Base-by-base conservation (phyloP, 2,329 filamentous ascomycete species). In the Ophiostoma quercus region DNA sequence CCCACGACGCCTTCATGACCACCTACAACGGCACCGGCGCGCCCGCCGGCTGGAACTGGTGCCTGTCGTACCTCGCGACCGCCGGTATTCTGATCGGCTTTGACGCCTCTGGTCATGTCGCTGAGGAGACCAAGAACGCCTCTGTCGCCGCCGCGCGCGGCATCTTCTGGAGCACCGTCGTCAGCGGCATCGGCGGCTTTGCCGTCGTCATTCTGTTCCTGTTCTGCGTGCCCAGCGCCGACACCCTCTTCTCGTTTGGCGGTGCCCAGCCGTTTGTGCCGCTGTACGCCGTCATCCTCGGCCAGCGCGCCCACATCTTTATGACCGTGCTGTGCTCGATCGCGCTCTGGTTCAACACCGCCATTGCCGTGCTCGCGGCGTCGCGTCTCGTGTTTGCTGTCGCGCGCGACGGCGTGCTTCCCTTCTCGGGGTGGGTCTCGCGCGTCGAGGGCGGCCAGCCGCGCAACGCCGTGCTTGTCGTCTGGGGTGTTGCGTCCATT, bases 121-220 rank as follows among this genome's bases (percentile, higher is more conserved):
- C 71, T n/a, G 71, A 72, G 32, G 71, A 72, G 62, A 72, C 71
- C 57, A 72, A 71, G 66, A 72, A 72, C 34, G 71, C 71, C 2
- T 43, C 69, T 22, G 34, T 71, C 14, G 41, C 69, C 1, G 71
- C 71, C 2, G 71, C 71, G 1, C 71, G 69, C 29, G 71, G 71
- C 22, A 72, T 72, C 62, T 72, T 72, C n/a, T 72, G 71, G 71
- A 71, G 69, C 39, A 72, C 71, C 1, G 69, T 72, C 1, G 69
- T 43, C 60, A 69, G 67, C 22, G 71, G 71, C 39, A 63, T 72
- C 25, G 71, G 71, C 34, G 71, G 71, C 41, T 72, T 72, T 7
- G 12, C 25, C 2, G 67, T 69, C 4, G 71, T 72, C 37, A 65
- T 72, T 3, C 67, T 72, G 16, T 72, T 72, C 25, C 25, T 72